A percentile compares a stretch with the other conserved stretches of the same genome.
Evolutionary conservation across 805 yeast genomes (phyloP).

Genomic region (Yamadazyma laniorum): DNA sequence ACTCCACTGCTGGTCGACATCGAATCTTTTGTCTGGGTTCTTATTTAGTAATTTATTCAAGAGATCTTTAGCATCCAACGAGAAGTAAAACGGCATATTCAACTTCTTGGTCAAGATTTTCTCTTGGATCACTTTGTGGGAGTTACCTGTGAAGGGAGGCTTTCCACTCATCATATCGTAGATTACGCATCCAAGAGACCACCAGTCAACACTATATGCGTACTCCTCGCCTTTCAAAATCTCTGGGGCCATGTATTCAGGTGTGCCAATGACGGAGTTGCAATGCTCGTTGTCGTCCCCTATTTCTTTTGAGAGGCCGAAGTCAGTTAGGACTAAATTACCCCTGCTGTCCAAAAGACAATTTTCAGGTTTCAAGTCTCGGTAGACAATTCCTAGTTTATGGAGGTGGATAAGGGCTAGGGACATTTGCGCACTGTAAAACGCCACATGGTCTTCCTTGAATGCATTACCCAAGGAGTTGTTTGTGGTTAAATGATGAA

Average conservation of each 20-base stretch:
- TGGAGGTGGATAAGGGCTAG: slow-evolving; percentile 41
- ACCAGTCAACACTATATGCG: slow-evolving; percentile 46
- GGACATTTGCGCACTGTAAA: slow-evolving; percentile 44
- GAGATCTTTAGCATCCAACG: slow-evolving; percentile 42
- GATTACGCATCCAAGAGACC: slow-evolving; percentile 47
- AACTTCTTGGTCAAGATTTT: slow-evolving; percentile 35
- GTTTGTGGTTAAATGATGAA: slow-evolving; percentile 38
- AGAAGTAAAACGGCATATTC: slow-evolving; percentile 39
- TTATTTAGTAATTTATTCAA: slow-evolving; percentile 37
- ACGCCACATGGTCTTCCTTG: slow-evolving; percentile 38
- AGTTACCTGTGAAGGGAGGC: slow-evolving; percentile 45
- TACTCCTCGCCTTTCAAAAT: slow-evolving; percentile 41
- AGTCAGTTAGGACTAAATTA: slow-evolving; percentile 43
- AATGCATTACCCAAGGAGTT: slow-evolving; percentile 22
- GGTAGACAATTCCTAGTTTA: slow-evolving; percentile 38
- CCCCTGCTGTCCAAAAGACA: slow-evolving; percentile 42
- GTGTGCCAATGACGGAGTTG: slow-evolving; percentile 43
- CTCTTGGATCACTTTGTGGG: slow-evolving; percentile 38
- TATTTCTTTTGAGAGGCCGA: slow-evolving; percentile 41
- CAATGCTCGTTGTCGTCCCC: slow-evolving; percentile 18
- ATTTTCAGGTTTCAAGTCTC: slow-evolving; percentile 46
- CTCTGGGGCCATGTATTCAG: slow-evolving; percentile 50
- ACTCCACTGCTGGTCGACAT: slow-evolving; percentile 35
- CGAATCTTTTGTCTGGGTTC: slow-evolving; percentile 36
- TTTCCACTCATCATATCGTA: slow-evolving; percentile 44